A percentile compares a stretch with the other conserved stretches of the same genome.
Evolutionary conservation across 2,329 filamentous ascomycete species (phyloP).

Genomic region (Boeremia lycopersici): DNA sequence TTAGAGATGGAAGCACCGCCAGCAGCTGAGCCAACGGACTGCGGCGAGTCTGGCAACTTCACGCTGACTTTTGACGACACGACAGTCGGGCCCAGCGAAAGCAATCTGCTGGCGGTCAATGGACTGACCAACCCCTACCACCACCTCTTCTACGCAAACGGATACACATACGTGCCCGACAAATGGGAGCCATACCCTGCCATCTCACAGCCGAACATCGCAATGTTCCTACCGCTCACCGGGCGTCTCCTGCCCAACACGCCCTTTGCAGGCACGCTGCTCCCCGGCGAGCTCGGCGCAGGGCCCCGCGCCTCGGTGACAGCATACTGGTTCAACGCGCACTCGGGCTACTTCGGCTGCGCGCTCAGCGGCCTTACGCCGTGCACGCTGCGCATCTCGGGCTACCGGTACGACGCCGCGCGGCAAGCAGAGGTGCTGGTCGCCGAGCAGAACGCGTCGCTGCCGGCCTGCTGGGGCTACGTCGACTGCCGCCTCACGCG

Average conservation of each 20-base stretch:
- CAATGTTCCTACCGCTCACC: conserved; percentile 53
- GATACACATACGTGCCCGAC: conserved; percentile 56
- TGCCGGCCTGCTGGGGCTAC: conserved; percentile 51
- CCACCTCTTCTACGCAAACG: conserved; percentile 58
- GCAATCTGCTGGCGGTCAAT: conserved; percentile 46
- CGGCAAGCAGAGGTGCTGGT: conserved; percentile 44
- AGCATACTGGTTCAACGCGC: conserved; percentile 59
- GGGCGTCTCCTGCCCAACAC: conserved; percentile 33
- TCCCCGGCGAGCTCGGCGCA: conserved; percentile 55
- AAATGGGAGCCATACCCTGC: conserved; percentile 53
- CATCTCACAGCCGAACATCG: conserved; percentile 54
- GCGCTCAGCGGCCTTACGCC: conserved; percentile 48
- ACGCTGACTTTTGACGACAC: conserved; percentile 41
- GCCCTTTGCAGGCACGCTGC: conserved; percentile 41
- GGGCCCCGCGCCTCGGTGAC: conserved; percentile 51
- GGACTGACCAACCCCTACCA: conserved; percentile 56
- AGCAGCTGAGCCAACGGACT: conserved; percentile 31
- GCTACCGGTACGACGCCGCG: conserved; percentile 50
- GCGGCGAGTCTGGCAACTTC: conserved; percentile 55
- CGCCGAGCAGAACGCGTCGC: conserved; percentile 46
- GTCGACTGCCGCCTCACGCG: conserved; percentile 52
- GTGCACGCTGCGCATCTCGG: conserved; percentile 55
- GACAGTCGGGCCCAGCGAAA: conserved; percentile 29
- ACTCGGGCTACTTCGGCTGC: conserved; percentile 56
- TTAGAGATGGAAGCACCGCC: neutral